Evolutionary conservation across 176 grass and related monocot species (phyloP), one percentile per base, ranked within the genome.

Genomic region (Aegilops sharonensis): DNA sequence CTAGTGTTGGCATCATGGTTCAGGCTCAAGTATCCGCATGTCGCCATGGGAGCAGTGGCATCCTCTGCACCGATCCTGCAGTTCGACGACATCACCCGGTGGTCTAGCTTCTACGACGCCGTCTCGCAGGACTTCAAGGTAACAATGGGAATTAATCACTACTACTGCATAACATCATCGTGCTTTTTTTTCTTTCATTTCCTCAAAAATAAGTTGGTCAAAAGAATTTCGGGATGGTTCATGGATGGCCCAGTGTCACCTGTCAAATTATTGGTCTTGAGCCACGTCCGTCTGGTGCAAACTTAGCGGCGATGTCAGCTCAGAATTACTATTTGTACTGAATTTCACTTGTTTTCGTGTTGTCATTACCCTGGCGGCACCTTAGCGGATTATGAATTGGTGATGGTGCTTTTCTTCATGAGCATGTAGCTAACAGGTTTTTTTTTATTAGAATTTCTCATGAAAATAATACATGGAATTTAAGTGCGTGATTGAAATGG

Each of bases 21-120:
- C 94, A 92, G 97, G 85, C 75, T 98, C 20, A 98, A 98, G 83
- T 98, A 98, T 61, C 97, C 97, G 21, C 97, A 95, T 45, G 81
- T 98, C 6, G 27, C 92, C 76, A 87, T 98, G 89, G 97, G 97
- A 8, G 97, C 97, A 13, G 0, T 98, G 24, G 89, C 97, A 3
- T 94, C 97, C 35, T 98, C 94, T 27, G 90, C 97, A 12, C 97
- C 97, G 11, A 95, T 98, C 82, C 79, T 95, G 71, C 90, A 98
- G 81, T 98, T 98, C 29, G 94, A 98, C 45, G 7, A 87, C 76
- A 98, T 95, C 72, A 89, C 77, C 2, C 15, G 92, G 0, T 98
- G 97, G 94, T 86, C 73, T 15, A 94, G 94, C 60, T 98, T 98
- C 88, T 91, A 94, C 68, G 93, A 98, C 29, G 89, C 75, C 11